Percentiles rank a stretch among this genome's conserved stretches.
phyloP scores from a whole-genome alignment of 1,284 basidiomycete species.

The Pseudozyma pruni region DNA sequence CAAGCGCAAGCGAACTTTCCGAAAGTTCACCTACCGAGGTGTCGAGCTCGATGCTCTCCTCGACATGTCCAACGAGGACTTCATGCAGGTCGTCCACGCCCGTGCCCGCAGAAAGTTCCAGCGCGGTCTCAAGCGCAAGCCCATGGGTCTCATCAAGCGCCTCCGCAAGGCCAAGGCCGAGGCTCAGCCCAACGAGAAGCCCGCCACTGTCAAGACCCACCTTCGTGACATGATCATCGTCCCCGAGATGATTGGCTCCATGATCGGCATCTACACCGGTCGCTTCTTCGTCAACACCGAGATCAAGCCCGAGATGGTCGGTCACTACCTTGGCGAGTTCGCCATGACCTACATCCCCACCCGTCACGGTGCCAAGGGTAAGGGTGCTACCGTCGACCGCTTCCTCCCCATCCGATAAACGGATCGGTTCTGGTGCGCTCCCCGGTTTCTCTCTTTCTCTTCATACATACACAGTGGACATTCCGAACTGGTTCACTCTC shows the following conservation, averaged over 20 bases:
- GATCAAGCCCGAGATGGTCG: conserved; percentile 99
- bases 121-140: conserved; percentile 97
- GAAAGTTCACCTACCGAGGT: conserved; percentile 98
- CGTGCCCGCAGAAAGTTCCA: conserved; percentile 99
- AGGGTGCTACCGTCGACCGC: conserved; percentile 82
- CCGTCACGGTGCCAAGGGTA: conserved; percentile 99
- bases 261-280: conserved; percentile 80
- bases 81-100: conserved; percentile 89
- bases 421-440: neutral
- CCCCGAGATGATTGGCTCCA: conserved; percentile 89
- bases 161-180: conserved; percentile 99
- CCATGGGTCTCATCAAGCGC: conserved; percentile 99
- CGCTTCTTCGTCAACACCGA: conserved; percentile 73
- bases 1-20: conserved; percentile 92
- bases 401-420: conserved; percentile 75
- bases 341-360: conserved; percentile 91
- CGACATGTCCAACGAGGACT: conserved; percentile 87
- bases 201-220: conserved; percentile 97
- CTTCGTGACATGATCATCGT: conserved; percentile 99
- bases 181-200: conserved; percentile 97
- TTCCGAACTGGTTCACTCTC: conserved; percentile 9
- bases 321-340: conserved; percentile 93
- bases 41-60: conserved; percentile 89
- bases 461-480: conserved; percentile 2
- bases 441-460: neutral